Base-by-base conservation (phyloP, 352 stramenopile species). In the Pythium insidiosum region DNA sequence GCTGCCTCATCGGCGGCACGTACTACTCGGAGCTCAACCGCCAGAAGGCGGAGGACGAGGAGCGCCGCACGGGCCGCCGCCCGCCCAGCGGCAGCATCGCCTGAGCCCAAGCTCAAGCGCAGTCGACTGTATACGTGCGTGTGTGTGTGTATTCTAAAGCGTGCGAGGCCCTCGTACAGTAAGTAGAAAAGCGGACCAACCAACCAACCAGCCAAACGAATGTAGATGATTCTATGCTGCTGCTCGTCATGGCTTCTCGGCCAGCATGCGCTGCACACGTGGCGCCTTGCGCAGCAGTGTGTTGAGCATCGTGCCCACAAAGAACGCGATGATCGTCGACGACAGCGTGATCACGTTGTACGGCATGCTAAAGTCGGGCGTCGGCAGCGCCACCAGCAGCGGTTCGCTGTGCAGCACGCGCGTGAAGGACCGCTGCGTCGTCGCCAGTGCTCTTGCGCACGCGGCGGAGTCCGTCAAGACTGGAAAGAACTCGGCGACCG, bases 281-380 rank as follows among this genome's bases (percentile, higher is more conserved):
- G 76, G 71, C 6, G 73, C 56, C 34, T 88, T 88, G 26, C 73
- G 75, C 26, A 91, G 63, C 13, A 89, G 59, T 24, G 78, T 71
- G 35, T 90, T 92, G 35, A 95, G 68, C 61, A 90, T 83, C 11
- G 69, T 86, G n/a, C 78, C 83, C 18, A 87, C 66, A 34, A 88
- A 84, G 59, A 92, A 94, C 38, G 74, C 78, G 12, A 94, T 64
- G 41, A 94, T 70, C n/a, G 84, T 93, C 29, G 77, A 92, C 15
- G 82, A 93, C 66, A 95, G 81, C 23, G 74, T 90, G 51, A 95
- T 95, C 11, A 95, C 82, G 40, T 94, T 94, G 62, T 91, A 95
- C 43, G 82, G 82, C 82, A 95, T 94, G 48, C 78, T 93, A 46
- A 94, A 93, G 58, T 95, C 84, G 12, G 84, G 84, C 24, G 78